Percentiles rank a stretch among this genome's conserved stretches.
Conservation (phyloP, 805 yeast genomes). For the Saccharomycopsis babjevae region DNA sequence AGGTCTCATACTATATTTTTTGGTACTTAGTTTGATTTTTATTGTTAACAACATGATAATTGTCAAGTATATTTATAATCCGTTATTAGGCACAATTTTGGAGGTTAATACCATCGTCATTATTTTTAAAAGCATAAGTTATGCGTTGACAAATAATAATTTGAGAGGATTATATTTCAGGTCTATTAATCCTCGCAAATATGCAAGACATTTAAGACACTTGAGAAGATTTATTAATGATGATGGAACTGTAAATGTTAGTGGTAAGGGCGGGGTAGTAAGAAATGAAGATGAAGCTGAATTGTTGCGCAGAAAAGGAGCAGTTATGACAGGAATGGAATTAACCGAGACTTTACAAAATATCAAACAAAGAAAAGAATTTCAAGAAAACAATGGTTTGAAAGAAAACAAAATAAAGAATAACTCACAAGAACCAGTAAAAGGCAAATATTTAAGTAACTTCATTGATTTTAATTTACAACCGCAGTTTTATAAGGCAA, state of each 20-base stretch:
- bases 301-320: slow-evolving; percentile 3
- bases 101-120: slow-evolving; percentile 32
- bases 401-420: neutral
- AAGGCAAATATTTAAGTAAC: slow-evolving; percentile 4
- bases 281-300: slow-evolving; percentile 7
- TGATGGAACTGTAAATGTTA: slow-evolving; percentile 16
- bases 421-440: neutral
- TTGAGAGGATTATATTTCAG: slow-evolving; percentile 27
- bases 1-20: slow-evolving; percentile 26
- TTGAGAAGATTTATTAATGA: slow-evolving; percentile 6
- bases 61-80: slow-evolving; percentile 29
- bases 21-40: slow-evolving; percentile 24
- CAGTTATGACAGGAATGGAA: slow-evolving; percentile 16
- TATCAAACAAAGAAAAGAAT: slow-evolving; percentile 9
- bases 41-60: slow-evolving; percentile 25
- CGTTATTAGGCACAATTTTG: slow-evolving; percentile 34
- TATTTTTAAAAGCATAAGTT: slow-evolving; percentile 33
- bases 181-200: slow-evolving; percentile 15
- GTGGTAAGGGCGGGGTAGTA: neutral
- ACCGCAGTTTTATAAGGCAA: slow-evolving; percentile 26
- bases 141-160: slow-evolving; percentile 35
- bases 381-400: neutral
- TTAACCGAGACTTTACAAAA: slow-evolving; percentile 8
- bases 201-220: slow-evolving; percentile 8
- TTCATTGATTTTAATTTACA: slow-evolving; percentile 19